phyloP scores from a whole-genome alignment of 345 rosid species.

The Arabidopsis thaliana region TAIR10.1 NC_003071.7:8459501-8460000 shows the following conservation, averaged over 20 bases:
- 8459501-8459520: not conserved
- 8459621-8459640: not conserved
- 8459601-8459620: too few relatives aligned
- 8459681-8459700: not conserved
- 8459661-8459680: not conserved
- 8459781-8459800: too few relatives aligned
- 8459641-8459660: not conserved
- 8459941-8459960: constrained; percentile 20
- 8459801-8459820: too few relatives aligned
- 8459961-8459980: not conserved
- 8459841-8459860: not conserved
- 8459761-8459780: too few relatives aligned
- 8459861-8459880: not conserved
- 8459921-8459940: constrained; percentile 21
- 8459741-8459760: too few relatives aligned
- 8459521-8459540: not conserved
- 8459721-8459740: not conserved
- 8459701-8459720: not conserved
- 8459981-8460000: constrained; percentile 31
- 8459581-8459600: too few relatives aligned
- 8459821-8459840: not conserved
- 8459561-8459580: not conserved
- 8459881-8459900: not conserved
- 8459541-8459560: not conserved
- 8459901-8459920: not conserved